Conservation (phyloP, 352 stramenopile species). For the Phytophthora aleatoria region DNA sequence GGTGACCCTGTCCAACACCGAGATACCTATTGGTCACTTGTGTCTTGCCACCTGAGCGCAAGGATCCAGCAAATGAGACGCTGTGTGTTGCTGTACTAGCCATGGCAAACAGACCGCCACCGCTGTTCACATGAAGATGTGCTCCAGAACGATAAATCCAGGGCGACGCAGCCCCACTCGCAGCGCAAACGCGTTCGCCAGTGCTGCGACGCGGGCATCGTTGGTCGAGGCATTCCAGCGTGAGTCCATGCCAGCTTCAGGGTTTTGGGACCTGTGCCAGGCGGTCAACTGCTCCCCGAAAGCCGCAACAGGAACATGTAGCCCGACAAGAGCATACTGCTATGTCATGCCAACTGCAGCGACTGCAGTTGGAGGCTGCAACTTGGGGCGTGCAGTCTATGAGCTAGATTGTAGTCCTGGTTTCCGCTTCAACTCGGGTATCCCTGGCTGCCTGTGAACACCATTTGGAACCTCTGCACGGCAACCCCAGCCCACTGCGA, state of each 20-base stretch:
- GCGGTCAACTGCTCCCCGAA: neutral
- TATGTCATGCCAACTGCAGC: too few species aligned
- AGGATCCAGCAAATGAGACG: neutral
- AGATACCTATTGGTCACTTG: conserved; percentile 3
- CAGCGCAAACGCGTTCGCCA: conserved; percentile 18
- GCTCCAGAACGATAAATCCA: conserved; percentile 16
- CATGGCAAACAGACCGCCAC: neutral
- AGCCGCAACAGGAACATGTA: neutral
- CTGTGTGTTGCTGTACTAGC: neutral
- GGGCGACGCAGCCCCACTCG: neutral
- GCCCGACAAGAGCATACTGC: too few species aligned
- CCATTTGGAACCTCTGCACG: too few species aligned
- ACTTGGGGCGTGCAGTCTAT: too few species aligned
- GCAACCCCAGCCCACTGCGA: conserved; percentile 2
- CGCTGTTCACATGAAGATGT: conserved; percentile 7
- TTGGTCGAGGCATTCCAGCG: conserved; percentile 21
- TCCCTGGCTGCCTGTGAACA: too few species aligned
- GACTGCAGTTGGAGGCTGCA: too few species aligned
- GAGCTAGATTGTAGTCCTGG: too few species aligned
- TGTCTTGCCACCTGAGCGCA: neutral
- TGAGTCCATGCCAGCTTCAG: conserved; percentile 28
- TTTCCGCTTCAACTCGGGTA: too few species aligned
- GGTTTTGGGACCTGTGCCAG: conserved; percentile 9
- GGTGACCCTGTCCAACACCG: neutral
- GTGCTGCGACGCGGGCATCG: conserved; percentile 21